Base-by-base conservation (phyloP, 345 rosid genomes). In the Turritis glabra region DNA sequence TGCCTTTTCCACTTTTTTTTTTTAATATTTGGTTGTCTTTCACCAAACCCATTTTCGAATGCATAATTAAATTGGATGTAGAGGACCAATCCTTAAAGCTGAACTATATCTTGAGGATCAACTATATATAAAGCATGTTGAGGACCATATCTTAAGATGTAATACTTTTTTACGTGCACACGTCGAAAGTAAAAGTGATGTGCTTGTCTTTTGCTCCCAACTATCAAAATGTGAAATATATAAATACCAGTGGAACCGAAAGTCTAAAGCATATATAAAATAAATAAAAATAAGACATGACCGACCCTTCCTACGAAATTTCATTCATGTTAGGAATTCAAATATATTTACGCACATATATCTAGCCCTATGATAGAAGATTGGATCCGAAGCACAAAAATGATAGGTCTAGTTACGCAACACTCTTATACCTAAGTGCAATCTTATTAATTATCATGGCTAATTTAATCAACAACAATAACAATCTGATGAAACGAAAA, bases 161-260 rank as follows among this genome's bases (percentile, higher is more conserved):
- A 4, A 8, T 73, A 38, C 55, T 72, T 53, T 71, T 51, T 73
- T 43, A n/a, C 26, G 27, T 37, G 56, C 37, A 44, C 64, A 73
- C 64, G 65, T 73, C 63, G 48, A 73, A 73, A 73, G 77, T 38
- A 52, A 73, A 57, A 59, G 59, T 35, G 58, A 32, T 40, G 56
- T 64, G 29, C n/a, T 44, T 73, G 48, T 73, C 35, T 64, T 73
- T 73, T 64, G 12, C 12, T n/a, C 62, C n/a, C 37, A 73, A 30
- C 25, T 55, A 71, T 33, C 37, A 62, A 67, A 67, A 38, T 32
- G 68, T 23, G 37, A 29, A 27, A 12, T 52, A 53, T 72, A 21
- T 38, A n/a, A 7, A 23, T 46, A 17, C 40, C 8, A 22, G 21
- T 60, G 75, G 53, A 70, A 59, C 33, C 48, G 18, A 58, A 70